phyloP scores from a whole-genome alignment of 352 stramenopile species.

The Globisporangium echinulatum region DNA sequence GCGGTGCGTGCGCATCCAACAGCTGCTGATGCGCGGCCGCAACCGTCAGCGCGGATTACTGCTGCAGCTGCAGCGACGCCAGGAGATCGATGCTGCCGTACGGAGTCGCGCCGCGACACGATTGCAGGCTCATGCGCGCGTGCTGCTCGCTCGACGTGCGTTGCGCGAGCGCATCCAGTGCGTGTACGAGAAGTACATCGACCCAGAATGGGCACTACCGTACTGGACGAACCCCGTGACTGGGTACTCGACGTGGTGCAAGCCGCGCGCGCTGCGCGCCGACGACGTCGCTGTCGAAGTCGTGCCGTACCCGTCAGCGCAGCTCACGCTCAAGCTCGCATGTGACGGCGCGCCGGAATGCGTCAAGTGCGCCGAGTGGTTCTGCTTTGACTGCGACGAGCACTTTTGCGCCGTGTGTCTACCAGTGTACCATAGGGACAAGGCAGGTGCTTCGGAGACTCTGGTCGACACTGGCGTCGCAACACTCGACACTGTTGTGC shows the following conservation, averaged over 20 bases:
- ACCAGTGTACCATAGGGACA: constrained; percentile 29
- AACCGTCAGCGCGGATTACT: constrained; percentile 21
- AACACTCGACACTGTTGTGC: too few species aligned
- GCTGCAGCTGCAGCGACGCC: constrained; percentile 14
- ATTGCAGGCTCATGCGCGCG: constrained; percentile 28
- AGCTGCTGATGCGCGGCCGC: constrained; percentile 18
- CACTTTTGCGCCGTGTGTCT: constrained; percentile 47
- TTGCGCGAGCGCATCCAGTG: constrained; percentile 25
- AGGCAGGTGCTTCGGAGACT: too few species aligned
- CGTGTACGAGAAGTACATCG: constrained; percentile 68
- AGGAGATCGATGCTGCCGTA: constrained; percentile 12
- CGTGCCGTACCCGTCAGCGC: constrained; percentile 37
- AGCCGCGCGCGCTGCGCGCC: constrained; percentile 38
- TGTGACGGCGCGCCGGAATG: constrained; percentile 42
- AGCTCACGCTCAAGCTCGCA: constrained; percentile 27
- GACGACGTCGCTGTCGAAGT: constrained; percentile 42
- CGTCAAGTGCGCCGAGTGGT: constrained; percentile 41
- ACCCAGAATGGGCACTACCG: constrained; percentile 47
- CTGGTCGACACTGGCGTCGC: too few species aligned
- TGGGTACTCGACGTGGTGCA: constrained; percentile 65
- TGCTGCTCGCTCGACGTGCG: constrained; percentile 25
- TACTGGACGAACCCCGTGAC: constrained; percentile 72
- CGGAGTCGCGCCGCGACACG: constrained; percentile 18
- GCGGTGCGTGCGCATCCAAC: constrained; percentile 25
- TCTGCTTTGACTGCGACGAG: constrained; percentile 54